Base-by-base conservation (phyloP, 1,139 yeast species). In the Pichia sp. region DNA sequence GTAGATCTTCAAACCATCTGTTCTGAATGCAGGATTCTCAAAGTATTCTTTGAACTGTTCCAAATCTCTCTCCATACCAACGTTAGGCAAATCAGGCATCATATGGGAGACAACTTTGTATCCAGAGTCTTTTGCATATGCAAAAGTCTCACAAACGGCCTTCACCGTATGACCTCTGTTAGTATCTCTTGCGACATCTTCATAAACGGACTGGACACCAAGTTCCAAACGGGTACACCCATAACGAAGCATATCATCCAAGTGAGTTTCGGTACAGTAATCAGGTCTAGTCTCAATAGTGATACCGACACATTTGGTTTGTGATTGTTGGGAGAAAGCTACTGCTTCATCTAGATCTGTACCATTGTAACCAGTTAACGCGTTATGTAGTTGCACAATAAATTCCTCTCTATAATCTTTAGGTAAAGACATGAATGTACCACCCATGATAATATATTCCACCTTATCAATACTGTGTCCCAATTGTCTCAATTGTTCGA, bases 71-170 rank as follows among this genome's bases (percentile, higher is more conserved):
- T 91, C 98, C 95, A 88, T 85, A 13, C 98, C 98, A 37, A 91
- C 96, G 54, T 91, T 91, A 15, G 99, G 99, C 51, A 91, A 68
- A 67, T 91, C 98, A 15, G 99, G 99, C 99, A 91, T 91, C 99
- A 91, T 91, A 64, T 91, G 99, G 47, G 94, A 80, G 22, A 91
- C 98, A 37, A 91, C 94, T 61, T 91, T 91, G 63, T 88, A 91
- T 6, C 99, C 99, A 1, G 98, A 94, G 61, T 91, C 99, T 58
- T 91, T 91, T 18, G 98, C 95, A 31, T 84, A 77, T 1, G 87
- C 87, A 65, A 91, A 91, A 0, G 98, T 91, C 56, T 91, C 94
- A 61, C 96, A 85, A 3, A 91, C 99, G 3, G 98, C 77, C 58
- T 81, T 82, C 27, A 91, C 98, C 0, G 99, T 91, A 56, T 91